Evolutionary conservation across 2,329 filamentous ascomycete species (phyloP).

Genomic region (Phaeosphaeriaceae sp.): DNA sequence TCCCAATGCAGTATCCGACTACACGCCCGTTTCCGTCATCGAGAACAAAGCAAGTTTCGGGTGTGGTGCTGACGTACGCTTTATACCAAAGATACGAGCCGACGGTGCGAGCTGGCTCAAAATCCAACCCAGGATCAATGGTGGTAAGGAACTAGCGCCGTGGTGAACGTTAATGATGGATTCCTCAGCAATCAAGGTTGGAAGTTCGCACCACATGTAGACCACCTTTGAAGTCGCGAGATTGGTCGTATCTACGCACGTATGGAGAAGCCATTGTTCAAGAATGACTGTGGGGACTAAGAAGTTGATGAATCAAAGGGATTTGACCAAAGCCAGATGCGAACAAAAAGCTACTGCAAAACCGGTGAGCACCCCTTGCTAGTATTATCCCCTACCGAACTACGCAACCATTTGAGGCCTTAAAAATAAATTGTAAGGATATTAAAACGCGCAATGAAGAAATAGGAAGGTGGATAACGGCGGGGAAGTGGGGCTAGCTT

Average conservation of each 20-base stretch:
- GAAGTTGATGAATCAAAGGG: no score
- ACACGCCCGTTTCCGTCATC: conserved; percentile 40
- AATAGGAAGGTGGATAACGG: neutral
- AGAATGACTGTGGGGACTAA: no score
- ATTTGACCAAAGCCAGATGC: no score
- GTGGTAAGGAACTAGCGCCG: conserved; percentile 31
- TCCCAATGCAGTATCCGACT: conserved; percentile 49
- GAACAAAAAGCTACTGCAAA: no score
- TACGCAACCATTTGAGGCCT: neutral
- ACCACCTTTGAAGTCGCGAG: conserved; percentile 22
- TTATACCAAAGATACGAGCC: conserved; percentile 43
- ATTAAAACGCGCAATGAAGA: neutral
- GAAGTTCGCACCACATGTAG: conserved; percentile 21
- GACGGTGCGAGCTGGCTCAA: conserved; percentile 37
- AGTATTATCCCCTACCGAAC: neutral
- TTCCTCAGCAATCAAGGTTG: neutral
- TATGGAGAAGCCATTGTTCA: conserved; percentile 18
- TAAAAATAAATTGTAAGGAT: neutral
- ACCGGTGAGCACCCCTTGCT: neutral
- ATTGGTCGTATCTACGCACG: conserved; percentile 23
- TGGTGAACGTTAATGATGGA: neutral
- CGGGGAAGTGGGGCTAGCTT: neutral
- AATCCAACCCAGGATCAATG: conserved; percentile 26
- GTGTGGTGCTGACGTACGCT: conserved; percentile 38
- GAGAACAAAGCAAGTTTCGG: conserved; percentile 44